phyloP scores from a whole-genome alignment of 768 basidiomycete genomes.

The Tylopilus felleus region DNA sequence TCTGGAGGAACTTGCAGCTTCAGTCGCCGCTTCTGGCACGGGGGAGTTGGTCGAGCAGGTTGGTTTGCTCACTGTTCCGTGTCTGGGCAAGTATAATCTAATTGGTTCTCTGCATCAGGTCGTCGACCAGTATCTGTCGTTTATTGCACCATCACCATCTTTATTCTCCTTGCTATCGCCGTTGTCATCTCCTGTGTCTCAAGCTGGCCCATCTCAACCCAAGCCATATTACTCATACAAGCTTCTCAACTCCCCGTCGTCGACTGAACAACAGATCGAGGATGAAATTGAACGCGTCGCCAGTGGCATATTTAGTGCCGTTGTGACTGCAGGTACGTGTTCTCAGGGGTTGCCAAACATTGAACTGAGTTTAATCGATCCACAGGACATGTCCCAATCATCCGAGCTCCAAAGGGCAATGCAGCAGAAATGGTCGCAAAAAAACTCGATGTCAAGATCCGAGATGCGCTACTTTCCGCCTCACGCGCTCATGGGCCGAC shows the following conservation, averaged over 20 bases:
- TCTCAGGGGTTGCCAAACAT: background rate
- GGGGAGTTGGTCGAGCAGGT: conserved; percentile 81
- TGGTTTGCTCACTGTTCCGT: conserved; percentile 6
- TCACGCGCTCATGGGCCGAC: conserved; percentile 56
- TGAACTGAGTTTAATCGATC: background rate
- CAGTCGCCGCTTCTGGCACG: conserved; percentile 81
- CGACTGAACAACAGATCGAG: conserved; percentile 88
- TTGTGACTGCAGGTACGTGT: conserved; percentile 78
- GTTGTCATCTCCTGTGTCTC: conserved; percentile 35
- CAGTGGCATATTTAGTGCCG: conserved; percentile 84
- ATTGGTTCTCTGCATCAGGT: conserved; percentile 47
- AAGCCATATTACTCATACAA: conserved; percentile 65
- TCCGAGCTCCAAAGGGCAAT: conserved; percentile 91
- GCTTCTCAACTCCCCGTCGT: conserved; percentile 86
- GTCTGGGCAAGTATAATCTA: background rate
- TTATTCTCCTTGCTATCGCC: conserved; percentile 87
- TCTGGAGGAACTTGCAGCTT: conserved; percentile 89
- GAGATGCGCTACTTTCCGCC: conserved; percentile 75
- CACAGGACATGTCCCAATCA: conserved; percentile 87
- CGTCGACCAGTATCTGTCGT: conserved; percentile 95
- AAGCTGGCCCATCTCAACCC: conserved; percentile 35
- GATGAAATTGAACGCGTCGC: conserved; percentile 91
- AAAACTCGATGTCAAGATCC: conserved; percentile 87
- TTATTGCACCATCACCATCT: conserved; percentile 88
- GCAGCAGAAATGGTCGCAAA: conserved; percentile 99